A percentile compares a stretch with the other conserved stretches of the same genome.
Evolutionary conservation across 108 stramenopile genomes (phyloP).

Genomic region (Schizochytrium sp.): DNA sequence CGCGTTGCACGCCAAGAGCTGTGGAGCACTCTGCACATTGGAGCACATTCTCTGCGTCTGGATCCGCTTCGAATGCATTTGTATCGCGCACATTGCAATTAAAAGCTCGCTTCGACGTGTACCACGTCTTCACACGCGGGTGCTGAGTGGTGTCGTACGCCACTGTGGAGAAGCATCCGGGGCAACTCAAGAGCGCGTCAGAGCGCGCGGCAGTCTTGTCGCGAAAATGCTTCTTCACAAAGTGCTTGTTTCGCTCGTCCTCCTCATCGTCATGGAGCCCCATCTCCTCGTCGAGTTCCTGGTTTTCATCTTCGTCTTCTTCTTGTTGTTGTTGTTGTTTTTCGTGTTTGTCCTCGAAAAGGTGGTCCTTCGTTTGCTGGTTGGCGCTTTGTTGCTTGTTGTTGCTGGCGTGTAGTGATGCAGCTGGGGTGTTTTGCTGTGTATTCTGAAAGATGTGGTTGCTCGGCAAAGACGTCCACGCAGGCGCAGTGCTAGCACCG

Average conservation of each 20-base stretch:
- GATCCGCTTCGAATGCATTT: not conserved
- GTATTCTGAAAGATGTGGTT: no score
- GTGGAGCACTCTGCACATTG: not conserved
- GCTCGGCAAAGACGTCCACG: no score
- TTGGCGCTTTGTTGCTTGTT: no score
- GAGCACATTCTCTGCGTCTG: not conserved
- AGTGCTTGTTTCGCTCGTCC: not conserved
- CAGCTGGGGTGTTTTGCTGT: no score
- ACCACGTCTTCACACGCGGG: not conserved
- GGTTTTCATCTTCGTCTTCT: no score
- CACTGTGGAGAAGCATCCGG: not conserved
- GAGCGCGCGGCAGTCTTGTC: not conserved
- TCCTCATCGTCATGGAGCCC: not conserved
- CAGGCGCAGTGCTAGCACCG: no score
- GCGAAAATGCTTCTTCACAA: not conserved
- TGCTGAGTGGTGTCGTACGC: not conserved
- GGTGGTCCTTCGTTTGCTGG: no score
- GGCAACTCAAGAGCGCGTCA: not conserved
- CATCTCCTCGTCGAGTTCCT: no score
- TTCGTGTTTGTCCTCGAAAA: no score
- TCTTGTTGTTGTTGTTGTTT: no score
- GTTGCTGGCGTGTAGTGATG: no score
- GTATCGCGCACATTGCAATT: not conserved
- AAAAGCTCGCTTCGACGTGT: not conserved
- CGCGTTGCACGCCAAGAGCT: not conserved